Evolutionary conservation across 257 asterid genomes (phyloP).

Genomic region (Solanum gandarillasii): DNA sequence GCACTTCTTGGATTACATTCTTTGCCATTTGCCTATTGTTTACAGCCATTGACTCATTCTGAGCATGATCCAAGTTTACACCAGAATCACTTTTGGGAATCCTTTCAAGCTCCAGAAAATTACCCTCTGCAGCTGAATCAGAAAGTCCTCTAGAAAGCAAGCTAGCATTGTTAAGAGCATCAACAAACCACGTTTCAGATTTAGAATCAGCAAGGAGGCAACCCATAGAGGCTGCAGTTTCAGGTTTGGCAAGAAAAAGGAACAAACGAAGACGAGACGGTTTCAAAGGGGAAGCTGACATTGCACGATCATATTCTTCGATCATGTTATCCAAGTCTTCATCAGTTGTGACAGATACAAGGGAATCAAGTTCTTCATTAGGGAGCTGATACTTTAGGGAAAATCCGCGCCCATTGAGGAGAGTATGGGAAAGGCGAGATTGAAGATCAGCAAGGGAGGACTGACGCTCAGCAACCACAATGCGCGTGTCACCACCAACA

Average conservation of each 20-base stretch:
- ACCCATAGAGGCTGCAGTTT: constrained; percentile 61
- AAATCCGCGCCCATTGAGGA: constrained; percentile 48
- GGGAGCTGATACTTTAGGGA: constrained; percentile 71
- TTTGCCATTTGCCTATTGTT: not conserved
- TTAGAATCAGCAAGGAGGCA: constrained; percentile 53
- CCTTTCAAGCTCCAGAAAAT: constrained; percentile 34
- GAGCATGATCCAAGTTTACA: constrained; percentile 14
- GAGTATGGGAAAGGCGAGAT: constrained; percentile 47
- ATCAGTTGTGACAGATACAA: constrained; percentile 51
- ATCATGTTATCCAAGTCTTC: constrained; percentile 77
- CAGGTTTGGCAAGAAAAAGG: constrained; percentile 51
- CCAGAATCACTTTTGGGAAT: constrained; percentile 11
- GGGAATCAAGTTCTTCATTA: constrained; percentile 65
- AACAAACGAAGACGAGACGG: constrained; percentile 58
- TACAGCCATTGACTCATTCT: not conserved
- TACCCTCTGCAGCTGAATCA: constrained; percentile 45
- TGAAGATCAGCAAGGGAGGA: constrained; percentile 45
- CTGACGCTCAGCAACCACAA: constrained; percentile 50
- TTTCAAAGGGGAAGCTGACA: constrained; percentile 28
- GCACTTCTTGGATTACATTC: constrained; percentile 1
- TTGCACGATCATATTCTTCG: constrained; percentile 56
- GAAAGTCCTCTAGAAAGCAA: constrained; percentile 51
- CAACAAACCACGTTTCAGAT: constrained; percentile 75
- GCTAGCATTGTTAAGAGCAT: constrained; percentile 51
- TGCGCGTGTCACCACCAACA: constrained; percentile 75